These are phyloP conservation scores for Ustilago sp. DNA, from an alignment of 1,284 basidiomycete genomes.

Conservation along the genomic window DNA sequence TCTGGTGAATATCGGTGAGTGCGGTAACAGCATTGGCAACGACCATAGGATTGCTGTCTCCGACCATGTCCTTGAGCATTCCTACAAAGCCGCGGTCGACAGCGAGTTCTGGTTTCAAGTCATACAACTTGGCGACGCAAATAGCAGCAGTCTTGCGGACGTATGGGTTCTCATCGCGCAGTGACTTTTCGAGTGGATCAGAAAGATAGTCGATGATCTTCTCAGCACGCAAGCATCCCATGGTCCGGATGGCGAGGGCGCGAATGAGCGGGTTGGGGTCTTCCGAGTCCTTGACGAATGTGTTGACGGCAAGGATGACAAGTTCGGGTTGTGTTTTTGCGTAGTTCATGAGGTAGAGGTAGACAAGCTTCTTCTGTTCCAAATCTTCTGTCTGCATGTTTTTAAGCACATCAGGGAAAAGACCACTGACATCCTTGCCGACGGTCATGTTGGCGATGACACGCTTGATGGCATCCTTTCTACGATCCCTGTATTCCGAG, in stretches of 20 bases:
- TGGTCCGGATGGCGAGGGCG: constrained; percentile 95
- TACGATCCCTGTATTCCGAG: constrained; percentile 91
- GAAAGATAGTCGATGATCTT: constrained; percentile 99
- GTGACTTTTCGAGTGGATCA: constrained; percentile 88
- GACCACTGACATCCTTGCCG: constrained; percentile 93
- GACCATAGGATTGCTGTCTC: constrained; percentile 98
- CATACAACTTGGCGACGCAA: constrained; percentile 94
- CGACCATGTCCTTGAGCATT: constrained; percentile 84
- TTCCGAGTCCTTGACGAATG: constrained; percentile 93
- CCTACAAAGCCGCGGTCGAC: constrained; percentile 94
- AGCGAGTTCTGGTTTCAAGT: constrained; percentile 93
- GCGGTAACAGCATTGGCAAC: constrained; percentile 95
- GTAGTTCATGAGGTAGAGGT: constrained; percentile 98
- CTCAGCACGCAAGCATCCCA: constrained; percentile 95
- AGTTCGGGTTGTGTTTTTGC: constrained; percentile 97
- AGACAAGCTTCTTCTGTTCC: constrained; percentile 96
- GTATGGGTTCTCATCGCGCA: constrained; percentile 95
- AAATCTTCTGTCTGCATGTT: constrained; percentile 96
- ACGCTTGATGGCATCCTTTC: constrained; percentile 98
- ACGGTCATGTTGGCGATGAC: constrained; percentile 86
- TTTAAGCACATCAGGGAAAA: constrained; percentile 94
- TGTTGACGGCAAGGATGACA: constrained; percentile 98
- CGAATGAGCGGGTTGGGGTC: constrained; percentile 96
- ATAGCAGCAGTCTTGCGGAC: constrained; percentile 87
- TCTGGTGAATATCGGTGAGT: constrained; percentile 88